Base-by-base conservation (phyloP, 2,329 filamentous ascomycete genomes). In the Parascedosporium putredinis region DNA sequence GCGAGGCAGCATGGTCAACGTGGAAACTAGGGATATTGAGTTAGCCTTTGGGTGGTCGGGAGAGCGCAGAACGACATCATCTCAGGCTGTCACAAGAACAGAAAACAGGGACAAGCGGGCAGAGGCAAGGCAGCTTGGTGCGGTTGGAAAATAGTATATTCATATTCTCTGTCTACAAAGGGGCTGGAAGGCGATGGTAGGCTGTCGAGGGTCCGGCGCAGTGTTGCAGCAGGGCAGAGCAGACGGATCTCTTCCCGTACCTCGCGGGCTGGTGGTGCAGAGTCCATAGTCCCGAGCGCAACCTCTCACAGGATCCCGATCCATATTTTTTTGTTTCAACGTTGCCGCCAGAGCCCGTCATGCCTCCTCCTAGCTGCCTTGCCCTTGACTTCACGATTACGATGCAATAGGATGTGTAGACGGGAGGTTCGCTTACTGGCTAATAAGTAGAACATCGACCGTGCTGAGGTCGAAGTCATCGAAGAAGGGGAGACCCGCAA, bases 381-480 rank as follows among this genome's bases (percentile, higher is more conserved):
- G 56, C 56, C 57, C 56, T 59, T 53, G 52, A 51, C 53, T 53
- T 50, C 53, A 53, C 49, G 50, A 50, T 44, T 50, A 51, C 38
- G 36, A 50, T 56, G 51, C 47, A 44, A 49, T 31, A 18, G 16
- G 40, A 29, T 7, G 31, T 25, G 25, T 24, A 36, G 38, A 42
- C 54, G 47, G 40, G 53, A 53, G n/a, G 6, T 48, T 52, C 61
- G 83, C 90, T 86, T 94, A 97, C 93, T 98, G 93, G 82, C 89
- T 97, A 62, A 98, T 95, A 56, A 98, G 76, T 50, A 98, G 85
- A 59, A 98, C 86, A 65, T 98, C 93, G 57, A 98, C 90, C 2
- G 88, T 95, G 69, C 91, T 96, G 18, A 98, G 76, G 63, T 98
- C 93, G 67, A 97, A 98, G 62, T 97, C 90, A 65, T 98, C 93